These are phyloP conservation scores for Zygosaccharomyces pseudobailii DNA, from an alignment of 1,139 yeast species.

Conservation along the genomic window DNA sequence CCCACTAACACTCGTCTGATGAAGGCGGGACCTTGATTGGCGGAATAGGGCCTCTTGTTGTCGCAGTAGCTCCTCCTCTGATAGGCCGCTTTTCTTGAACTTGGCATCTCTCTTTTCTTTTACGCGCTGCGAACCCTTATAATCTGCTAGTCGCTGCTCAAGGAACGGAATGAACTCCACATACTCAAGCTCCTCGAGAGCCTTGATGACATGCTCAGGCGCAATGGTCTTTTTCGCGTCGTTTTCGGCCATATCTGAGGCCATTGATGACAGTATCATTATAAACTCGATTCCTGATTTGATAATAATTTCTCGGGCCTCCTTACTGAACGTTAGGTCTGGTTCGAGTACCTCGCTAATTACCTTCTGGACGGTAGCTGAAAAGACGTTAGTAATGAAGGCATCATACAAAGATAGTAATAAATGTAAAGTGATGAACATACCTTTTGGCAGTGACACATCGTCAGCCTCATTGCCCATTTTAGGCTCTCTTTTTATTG, in stretches of 20 bases:
- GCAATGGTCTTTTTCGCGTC: slow-evolving; percentile 96
- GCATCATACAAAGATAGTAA: background rate
- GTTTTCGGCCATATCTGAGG: slow-evolving; percentile 93
- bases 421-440: background rate
- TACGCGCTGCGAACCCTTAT: slow-evolving; percentile 81
- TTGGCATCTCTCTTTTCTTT: slow-evolving; percentile 90
- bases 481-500: background rate
- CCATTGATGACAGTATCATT: slow-evolving; percentile 89
- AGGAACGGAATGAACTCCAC: slow-evolving; percentile 78
- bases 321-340: slow-evolving; percentile 84
- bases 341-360: slow-evolving; percentile 78
- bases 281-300: slow-evolving; percentile 96
- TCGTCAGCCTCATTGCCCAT: slow-evolving; percentile 16
- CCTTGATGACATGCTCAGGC: slow-evolving; percentile 91
- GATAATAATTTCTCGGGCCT: slow-evolving; percentile 90
- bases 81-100: slow-evolving; percentile 84
- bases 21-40: slow-evolving; percentile 75
- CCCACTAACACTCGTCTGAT: slow-evolving; percentile 36
- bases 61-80: slow-evolving; percentile 84
- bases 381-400: slow-evolving; percentile 36
- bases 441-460: slow-evolving; percentile 17
- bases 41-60: slow-evolving; percentile 94
- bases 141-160: slow-evolving; percentile 76
- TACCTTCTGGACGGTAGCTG: slow-evolving; percentile 94
- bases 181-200: slow-evolving; percentile 84